Evolutionary conservation across 225 moss, liverwort and hornwort species (phyloP).

Genomic region (Pleurozium schreberi): DNA sequence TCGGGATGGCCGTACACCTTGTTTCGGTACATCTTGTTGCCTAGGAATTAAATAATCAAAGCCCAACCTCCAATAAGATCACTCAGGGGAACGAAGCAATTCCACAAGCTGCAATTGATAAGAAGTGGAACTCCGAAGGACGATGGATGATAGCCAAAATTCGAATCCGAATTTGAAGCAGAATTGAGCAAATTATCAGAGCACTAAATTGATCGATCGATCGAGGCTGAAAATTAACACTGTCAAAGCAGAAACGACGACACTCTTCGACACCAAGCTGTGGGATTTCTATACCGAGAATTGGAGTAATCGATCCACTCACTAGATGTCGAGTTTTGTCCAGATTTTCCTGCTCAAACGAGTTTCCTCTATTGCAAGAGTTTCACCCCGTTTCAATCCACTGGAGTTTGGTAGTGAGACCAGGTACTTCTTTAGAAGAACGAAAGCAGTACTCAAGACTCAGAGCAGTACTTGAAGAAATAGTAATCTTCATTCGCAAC

Average conservation of each 20-base stretch:
- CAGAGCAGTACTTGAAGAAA: background rate
- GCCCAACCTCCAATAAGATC: background rate
- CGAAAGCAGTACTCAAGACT: background rate
- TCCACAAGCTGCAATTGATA: background rate
- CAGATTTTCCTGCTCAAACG: too few relatives aligned
- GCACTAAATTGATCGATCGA: background rate
- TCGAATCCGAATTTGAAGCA: background rate
- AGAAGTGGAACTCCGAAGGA: background rate
- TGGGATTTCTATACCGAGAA: background rate
- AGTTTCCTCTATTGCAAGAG: background rate
- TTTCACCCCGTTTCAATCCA: conserved; percentile 1
- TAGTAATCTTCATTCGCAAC: conserved; percentile 15
- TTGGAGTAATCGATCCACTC: too few relatives aligned
- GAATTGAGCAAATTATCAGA: background rate
- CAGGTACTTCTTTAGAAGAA: background rate
- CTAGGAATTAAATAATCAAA: background rate
- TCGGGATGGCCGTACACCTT: conserved; percentile 55
- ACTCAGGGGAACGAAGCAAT: background rate
- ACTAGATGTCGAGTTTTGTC: too few relatives aligned
- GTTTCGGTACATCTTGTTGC: conserved; percentile 37
- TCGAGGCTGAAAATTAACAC: background rate
- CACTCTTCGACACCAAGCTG: background rate
- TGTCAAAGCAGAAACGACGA: background rate
- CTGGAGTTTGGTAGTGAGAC: background rate
- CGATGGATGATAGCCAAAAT: background rate